A percentile compares a stretch with the other conserved stretches of the same genome.
These are phyloP conservation scores for Moesziomyces aphidis DNA, from an alignment of 1,284 basidiomycete genomes.

Conservation along the genomic window DNA sequence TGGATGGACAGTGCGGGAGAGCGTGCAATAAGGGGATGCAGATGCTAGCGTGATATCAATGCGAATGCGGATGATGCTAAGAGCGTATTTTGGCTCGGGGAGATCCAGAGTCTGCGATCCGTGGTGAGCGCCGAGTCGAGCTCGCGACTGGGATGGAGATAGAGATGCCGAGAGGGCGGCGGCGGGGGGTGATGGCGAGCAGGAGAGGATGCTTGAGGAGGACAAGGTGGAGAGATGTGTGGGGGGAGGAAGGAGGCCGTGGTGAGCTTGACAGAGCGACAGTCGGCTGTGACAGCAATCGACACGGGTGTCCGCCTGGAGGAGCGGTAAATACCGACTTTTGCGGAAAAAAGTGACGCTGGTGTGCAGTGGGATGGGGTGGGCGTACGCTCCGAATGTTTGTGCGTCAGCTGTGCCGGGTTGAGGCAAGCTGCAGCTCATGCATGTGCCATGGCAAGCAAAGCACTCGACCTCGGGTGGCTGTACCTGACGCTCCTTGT, in stretches of 20 bases:
- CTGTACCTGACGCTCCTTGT: too few species aligned
- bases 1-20: neutral
- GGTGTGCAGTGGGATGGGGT: neutral
- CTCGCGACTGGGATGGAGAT: neutral
- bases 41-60: neutral
- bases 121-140: neutral
- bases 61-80: conserved; percentile 1
- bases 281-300: conserved; percentile 1
- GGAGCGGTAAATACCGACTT: neutral
- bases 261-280: neutral
- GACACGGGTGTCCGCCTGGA: neutral
- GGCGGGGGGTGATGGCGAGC: neutral
- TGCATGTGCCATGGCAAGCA: neutral
- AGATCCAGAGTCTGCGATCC: neutral
- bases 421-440: neutral
- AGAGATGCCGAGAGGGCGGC: neutral
- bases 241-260: neutral
- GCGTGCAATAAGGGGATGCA: neutral
- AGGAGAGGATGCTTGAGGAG: conserved; percentile 10
- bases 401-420: neutral
- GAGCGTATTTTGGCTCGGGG: neutral
- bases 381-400: neutral
- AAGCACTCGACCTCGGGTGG: too few species aligned
- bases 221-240: conserved; percentile 1
- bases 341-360: neutral